Evolutionary conservation across 176 grass and related monocot species (phyloP).

Genomic region (Oryza coarctata): DNA sequence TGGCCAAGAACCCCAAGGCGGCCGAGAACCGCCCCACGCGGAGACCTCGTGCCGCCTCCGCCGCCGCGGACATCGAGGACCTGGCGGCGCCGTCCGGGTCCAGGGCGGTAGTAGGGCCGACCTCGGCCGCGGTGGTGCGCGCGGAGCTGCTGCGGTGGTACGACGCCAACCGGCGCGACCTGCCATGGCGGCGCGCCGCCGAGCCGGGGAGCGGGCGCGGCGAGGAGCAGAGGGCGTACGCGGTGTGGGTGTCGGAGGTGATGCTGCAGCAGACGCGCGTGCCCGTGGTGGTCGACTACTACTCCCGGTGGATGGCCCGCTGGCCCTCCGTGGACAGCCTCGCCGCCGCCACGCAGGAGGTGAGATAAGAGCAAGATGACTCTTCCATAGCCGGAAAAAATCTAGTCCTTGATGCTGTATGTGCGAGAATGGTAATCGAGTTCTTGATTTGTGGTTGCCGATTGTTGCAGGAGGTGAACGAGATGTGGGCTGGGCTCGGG

Average conservation of each 20-base stretch:
- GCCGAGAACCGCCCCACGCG: not conserved
- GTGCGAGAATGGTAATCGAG: not conserved
- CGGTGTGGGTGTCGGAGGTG: slow-evolving; percentile 95
- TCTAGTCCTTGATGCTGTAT: not conserved
- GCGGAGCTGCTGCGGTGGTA: slow-evolving; percentile 72
- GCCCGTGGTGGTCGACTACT: slow-evolving; percentile 71
- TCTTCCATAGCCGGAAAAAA: not conserved
- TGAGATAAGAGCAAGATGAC: not conserved
- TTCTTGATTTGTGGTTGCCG: slow-evolving; percentile 5
- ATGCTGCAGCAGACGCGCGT: slow-evolving; percentile 99
- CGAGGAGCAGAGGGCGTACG: slow-evolving; percentile 69
- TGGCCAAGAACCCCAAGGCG: slow-evolving; percentile 38
- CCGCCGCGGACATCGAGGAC: slow-evolving; percentile 43
- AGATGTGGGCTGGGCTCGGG: slow-evolving; percentile 94
- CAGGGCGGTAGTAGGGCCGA: not conserved
- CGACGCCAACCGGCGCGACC: slow-evolving; percentile 59
- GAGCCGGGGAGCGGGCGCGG: not conserved
- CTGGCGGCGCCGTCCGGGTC: slow-evolving; percentile 30
- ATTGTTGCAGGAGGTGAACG: slow-evolving; percentile 83
- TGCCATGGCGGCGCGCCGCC: slow-evolving; percentile 62
- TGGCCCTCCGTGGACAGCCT: slow-evolving; percentile 83
- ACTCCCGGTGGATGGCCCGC: slow-evolving; percentile 83
- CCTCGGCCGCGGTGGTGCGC: slow-evolving; percentile 35
- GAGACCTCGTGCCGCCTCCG: not conserved
- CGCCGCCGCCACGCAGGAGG: slow-evolving; percentile 88